Evolutionary conservation across 164 flowering plant genomes (phyloP).

Genomic region (Buxus sempervirens): DNA sequence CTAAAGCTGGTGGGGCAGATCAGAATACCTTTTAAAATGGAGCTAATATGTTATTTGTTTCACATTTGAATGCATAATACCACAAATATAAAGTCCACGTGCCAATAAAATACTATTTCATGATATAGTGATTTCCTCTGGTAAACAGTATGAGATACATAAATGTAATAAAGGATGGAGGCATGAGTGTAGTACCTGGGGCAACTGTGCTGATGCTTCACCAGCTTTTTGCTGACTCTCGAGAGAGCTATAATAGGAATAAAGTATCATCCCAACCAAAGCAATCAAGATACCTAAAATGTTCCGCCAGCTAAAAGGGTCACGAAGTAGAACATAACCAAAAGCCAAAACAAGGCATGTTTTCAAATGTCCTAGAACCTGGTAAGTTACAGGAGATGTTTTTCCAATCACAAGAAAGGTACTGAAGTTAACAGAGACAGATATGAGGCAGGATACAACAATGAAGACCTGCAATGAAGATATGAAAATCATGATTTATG

Average conservation of each 20-base stretch:
- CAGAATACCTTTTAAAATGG: too few relatives aligned
- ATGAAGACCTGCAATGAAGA: constrained; percentile 75
- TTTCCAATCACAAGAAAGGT: constrained; percentile 97
- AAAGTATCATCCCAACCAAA: constrained; percentile 78
- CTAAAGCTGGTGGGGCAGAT: too few relatives aligned
- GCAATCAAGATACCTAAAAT: constrained; percentile 84
- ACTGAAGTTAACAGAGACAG: constrained; percentile 95
- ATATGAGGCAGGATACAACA: constrained; percentile 85
- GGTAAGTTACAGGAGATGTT: constrained; percentile 97
- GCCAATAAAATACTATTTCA: background rate
- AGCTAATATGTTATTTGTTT: too few relatives aligned
- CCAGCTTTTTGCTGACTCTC: constrained; percentile 74
- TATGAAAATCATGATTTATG: background rate
- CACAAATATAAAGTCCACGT: too few relatives aligned
- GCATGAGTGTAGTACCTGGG: constrained; percentile 52
- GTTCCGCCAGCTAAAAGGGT: constrained; percentile 91
- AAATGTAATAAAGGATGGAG: background rate
- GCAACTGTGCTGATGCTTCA: constrained; percentile 48
- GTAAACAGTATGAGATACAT: background rate
- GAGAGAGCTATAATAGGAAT: constrained; percentile 68
- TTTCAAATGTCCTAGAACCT: constrained; percentile 92
- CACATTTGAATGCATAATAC: too few relatives aligned
- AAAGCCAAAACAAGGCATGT: constrained; percentile 92
- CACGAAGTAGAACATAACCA: constrained; percentile 80
- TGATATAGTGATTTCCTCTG: background rate